Base-by-base conservation (phyloP, 2,329 filamentous ascomycete genomes). In the Cercospora brassicicola region DNA sequence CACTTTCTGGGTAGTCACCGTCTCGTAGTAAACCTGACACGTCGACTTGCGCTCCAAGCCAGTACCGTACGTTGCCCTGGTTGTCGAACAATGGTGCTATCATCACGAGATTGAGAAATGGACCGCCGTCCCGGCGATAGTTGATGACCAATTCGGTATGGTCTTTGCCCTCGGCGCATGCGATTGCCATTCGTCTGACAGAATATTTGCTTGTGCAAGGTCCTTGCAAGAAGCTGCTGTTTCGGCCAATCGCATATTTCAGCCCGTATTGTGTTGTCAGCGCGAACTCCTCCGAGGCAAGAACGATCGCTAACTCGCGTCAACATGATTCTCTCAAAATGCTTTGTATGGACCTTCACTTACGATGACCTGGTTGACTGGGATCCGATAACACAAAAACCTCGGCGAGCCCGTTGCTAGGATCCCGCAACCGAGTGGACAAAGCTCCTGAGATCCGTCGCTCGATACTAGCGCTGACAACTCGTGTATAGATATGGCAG, bases 71-170 rank as follows among this genome's bases (percentile, higher is more conserved):
- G 0, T 83, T 82, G 2, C 90, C 90, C 13, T 86, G 84, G 51
- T 86, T 89, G 73, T 93, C 90, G 68, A 88, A 85, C 0, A 93
- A 80, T 0, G 90, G 90, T 1, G 90, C 88, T n/a, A 87, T 85
- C 87, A 91, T 91, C n/a, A 92, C 82, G 2, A 93, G 82, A 69
- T 92, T 92, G 84, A 92, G 89, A 73, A 92, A 92, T 0, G 89
- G 89, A 0, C 89, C 90, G 0, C 90, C 90, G 73, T 92, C 90
- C n/a, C 90, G 86, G 33, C 90, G 86, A 74, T 77, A 94, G 77
- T 94, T 93, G 36, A 94, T 79, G 63, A 94, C 87, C 0, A 91
- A 86, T 73, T 94, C 91, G 61, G 85, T 90, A 71, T 90, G 87
- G 72, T 93, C 90, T 70, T 86, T 84, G 11, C 89, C 89, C 0